Percentiles rank a stretch among this genome's conserved stretches.
These are phyloP conservation scores for Gillenia trifoliata DNA, from an alignment of 306 rosid species.

Conservation along the genomic window DNA sequence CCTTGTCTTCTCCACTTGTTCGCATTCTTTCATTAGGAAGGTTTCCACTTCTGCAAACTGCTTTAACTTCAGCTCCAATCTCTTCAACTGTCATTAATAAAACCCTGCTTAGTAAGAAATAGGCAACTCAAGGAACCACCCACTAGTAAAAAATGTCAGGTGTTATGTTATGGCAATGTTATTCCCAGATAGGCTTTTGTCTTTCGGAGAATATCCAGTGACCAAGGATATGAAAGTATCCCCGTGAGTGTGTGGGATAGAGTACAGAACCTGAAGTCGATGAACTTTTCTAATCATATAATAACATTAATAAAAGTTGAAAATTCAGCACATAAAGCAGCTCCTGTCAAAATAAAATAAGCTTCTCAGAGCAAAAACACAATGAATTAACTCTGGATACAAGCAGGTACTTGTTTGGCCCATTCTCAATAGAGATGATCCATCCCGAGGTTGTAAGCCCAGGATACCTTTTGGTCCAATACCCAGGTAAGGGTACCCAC, in stretches of 20 bases:
- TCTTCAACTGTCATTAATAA: constrained; percentile 61
- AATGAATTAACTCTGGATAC: constrained; percentile 9
- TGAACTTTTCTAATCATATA: not conserved
- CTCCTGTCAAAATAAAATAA: not conserved
- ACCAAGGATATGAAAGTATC: not conserved
- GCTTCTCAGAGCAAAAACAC: not conserved
- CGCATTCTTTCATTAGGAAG: constrained; percentile 91
- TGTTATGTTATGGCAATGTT: no score
- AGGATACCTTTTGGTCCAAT: not conserved
- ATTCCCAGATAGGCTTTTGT: not conserved
- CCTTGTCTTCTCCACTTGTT: constrained; percentile 84
- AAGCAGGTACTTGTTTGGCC: not conserved
- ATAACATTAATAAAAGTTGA: not conserved
- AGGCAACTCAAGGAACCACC: not conserved
- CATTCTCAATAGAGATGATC: not conserved
- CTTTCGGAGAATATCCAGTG: not conserved
- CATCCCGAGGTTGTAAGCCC: not conserved
- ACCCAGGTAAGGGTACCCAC: not conserved
- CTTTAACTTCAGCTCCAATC: constrained; percentile 95
- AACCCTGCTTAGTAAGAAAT: not conserved
- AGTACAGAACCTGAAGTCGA: not conserved
- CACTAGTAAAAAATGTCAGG: not conserved
- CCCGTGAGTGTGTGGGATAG: not conserved
- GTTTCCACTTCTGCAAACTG: constrained; percentile 99
- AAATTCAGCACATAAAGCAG: not conserved